Percentiles rank a stretch among this genome's conserved stretches.
Conservation (phyloP, 305 asterid genomes). For the Fraxinus paxiana region DNA sequence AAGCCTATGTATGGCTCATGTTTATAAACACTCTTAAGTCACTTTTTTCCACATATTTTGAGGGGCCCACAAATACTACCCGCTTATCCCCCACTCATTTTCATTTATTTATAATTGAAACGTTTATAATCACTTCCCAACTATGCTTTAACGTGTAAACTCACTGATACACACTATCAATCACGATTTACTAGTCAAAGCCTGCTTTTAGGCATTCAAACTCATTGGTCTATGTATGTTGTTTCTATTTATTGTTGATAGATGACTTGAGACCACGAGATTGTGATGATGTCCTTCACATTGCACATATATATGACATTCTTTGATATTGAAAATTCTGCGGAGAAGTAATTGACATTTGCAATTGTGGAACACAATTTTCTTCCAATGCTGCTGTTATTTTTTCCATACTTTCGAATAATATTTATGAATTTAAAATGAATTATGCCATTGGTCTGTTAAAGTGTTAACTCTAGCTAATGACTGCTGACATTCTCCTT, state of each 20-base stretch:
- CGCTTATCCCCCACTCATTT: neutral
- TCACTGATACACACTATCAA: neutral
- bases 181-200: neutral
- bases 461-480: neutral
- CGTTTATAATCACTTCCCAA: neutral
- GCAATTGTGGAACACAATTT: neutral
- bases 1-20: neutral
- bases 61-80: neutral
- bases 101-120: neutral
- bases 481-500: slow-evolving; percentile 19
- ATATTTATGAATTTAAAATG: slow-evolving; percentile 1
- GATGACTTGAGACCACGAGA: neutral
- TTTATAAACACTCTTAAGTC: neutral
- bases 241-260: neutral
- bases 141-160: neutral
- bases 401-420: neutral
- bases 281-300: neutral
- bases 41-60: neutral
- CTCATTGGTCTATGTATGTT: neutral
- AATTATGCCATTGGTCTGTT: neutral
- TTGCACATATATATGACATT: neutral
- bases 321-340: neutral
- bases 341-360: neutral
- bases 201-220: neutral
- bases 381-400: neutral